Conservation (phyloP, 805 yeast species). For the Cyberlindnera mycetangii region DNA sequence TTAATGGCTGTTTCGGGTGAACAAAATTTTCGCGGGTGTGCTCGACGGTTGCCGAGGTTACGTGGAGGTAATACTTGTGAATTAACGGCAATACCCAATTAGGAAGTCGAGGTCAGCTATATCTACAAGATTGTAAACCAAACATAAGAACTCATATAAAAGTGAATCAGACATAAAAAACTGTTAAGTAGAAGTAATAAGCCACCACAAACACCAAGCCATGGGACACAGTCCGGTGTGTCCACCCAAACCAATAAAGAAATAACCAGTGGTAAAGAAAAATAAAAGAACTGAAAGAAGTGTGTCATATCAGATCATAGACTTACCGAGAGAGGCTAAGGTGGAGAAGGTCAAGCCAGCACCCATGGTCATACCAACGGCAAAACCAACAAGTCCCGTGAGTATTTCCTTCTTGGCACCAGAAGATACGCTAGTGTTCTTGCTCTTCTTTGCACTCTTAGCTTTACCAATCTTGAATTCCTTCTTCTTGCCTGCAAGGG, state of each 20-base stretch:
- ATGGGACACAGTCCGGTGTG: too few species aligned
- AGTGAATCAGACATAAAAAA: background rate
- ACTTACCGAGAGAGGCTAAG: slow-evolving; percentile 11
- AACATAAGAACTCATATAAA: background rate
- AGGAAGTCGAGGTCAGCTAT: background rate
- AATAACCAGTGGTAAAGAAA: background rate
- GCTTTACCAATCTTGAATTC: background rate
- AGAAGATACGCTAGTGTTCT: background rate
- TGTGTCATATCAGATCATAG: slow-evolving; percentile 1
- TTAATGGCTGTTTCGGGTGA: background rate
- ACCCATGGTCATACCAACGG: slow-evolving; percentile 17
- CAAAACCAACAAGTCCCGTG: slow-evolving; percentile 13
- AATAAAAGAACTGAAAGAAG: background rate
- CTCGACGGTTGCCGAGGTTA: background rate
- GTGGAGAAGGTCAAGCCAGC: slow-evolving; percentile 19
- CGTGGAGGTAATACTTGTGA: too few species aligned
- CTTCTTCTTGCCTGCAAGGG: too few species aligned
- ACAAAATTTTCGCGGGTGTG: background rate
- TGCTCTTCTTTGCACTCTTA: slow-evolving; percentile 2
- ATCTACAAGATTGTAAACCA: too few species aligned
- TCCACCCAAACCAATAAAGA: background rate
- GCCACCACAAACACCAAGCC: too few species aligned
- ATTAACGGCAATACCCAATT: background rate
- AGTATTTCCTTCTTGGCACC: slow-evolving; percentile 3
- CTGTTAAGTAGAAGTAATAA: background rate